Percentiles rank a stretch among this genome's conserved stretches.
phyloP scores from a whole-genome alignment of 2,329 filamentous ascomycete species.

The Fusarium azukiicola region DNA sequence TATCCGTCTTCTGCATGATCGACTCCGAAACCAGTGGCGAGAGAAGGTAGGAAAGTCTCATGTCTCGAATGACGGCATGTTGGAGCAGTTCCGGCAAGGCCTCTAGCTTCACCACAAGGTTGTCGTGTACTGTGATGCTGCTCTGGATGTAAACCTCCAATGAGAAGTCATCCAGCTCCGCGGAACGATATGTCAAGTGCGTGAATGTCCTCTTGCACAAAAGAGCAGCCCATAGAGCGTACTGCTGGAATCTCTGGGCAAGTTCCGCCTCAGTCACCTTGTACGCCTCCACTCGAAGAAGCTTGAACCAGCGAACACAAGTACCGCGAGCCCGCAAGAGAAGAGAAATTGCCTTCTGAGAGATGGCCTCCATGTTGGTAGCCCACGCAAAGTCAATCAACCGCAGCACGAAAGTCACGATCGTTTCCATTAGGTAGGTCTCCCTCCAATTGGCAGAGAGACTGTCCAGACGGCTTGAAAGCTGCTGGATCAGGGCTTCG shows the following conservation, averaged over 20 bases:
- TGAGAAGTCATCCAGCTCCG: constrained; percentile 31
- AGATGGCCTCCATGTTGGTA: constrained; percentile 9
- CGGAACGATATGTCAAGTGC: constrained; percentile 12
- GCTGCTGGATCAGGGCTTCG: constrained; percentile 67
- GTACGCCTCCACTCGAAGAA: constrained; percentile 69
- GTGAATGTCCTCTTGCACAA: constrained; percentile 70
- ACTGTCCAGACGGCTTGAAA: constrained; percentile 65
- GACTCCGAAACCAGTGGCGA: constrained; percentile 25
- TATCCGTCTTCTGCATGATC: constrained; percentile 36
- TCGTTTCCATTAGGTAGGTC: constrained; percentile 75
- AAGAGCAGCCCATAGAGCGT: constrained; percentile 76
- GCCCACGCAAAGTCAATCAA: constrained; percentile 48
- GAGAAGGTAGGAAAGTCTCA: constrained; percentile 48
- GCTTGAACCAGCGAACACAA: constrained; percentile 72
- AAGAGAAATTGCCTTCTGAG: constrained; percentile 21
- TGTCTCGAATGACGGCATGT: constrained; percentile 47
- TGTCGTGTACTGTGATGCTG: constrained; percentile 51
- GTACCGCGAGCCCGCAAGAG: constrained; percentile 53
- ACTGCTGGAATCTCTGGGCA: constrained; percentile 61
- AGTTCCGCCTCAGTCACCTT: constrained; percentile 62
- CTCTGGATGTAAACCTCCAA: constrained; percentile 49
- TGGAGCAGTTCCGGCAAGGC: constrained; percentile 41
- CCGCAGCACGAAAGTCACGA: constrained; percentile 75
- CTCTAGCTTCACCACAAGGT: constrained; percentile 50
- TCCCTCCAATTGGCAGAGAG: constrained; percentile 81